A percentile compares a stretch with the other conserved stretches of the same genome.
These are phyloP conservation scores for Sparassis latifolia DNA, from an alignment of 1,284 basidiomycete species.

Conservation along the genomic window DNA sequence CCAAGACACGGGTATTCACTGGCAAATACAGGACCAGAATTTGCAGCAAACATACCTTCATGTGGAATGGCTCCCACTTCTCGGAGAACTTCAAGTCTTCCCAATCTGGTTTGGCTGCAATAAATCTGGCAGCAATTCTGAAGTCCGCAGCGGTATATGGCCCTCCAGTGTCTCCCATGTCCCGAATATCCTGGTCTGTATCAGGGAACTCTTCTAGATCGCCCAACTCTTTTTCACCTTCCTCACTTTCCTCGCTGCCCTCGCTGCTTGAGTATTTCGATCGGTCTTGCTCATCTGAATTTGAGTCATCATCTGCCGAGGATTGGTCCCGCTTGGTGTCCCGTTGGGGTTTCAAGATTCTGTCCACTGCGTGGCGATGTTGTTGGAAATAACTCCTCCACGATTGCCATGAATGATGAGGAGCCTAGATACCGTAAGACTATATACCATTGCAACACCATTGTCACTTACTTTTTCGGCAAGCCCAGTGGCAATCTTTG, in stretches of 20 bases:
- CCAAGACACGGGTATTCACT: neutral
- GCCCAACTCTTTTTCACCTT: neutral
- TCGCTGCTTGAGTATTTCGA: no score
- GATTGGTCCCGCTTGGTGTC: no score
- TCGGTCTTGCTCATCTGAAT: no score
- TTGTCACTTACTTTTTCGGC: constrained; percentile 40
- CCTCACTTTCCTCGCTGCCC: neutral
- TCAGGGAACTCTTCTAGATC: constrained; percentile 8
- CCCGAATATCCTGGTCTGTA: constrained; percentile 37
- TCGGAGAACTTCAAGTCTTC: constrained; percentile 22
- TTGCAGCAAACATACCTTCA: neutral
- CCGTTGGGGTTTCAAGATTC: no score
- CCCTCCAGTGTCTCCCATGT: constrained; percentile 45
- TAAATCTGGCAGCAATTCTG: constrained; percentile 49
- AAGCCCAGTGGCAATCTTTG: constrained; percentile 44
- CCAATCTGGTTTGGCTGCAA: constrained; percentile 43
- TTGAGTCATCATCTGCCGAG: no score
- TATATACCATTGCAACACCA: neutral
- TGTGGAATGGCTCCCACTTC: neutral
- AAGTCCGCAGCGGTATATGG: constrained; percentile 52
- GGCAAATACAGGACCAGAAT: no score
- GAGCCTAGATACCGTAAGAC: neutral
- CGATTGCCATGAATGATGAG: neutral
- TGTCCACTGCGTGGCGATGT: neutral
- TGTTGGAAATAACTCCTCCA: neutral